These are phyloP conservation scores for Kalaharituber pfeilii DNA, from an alignment of 2,329 filamentous ascomycete species.

Conservation along the genomic window DNA sequence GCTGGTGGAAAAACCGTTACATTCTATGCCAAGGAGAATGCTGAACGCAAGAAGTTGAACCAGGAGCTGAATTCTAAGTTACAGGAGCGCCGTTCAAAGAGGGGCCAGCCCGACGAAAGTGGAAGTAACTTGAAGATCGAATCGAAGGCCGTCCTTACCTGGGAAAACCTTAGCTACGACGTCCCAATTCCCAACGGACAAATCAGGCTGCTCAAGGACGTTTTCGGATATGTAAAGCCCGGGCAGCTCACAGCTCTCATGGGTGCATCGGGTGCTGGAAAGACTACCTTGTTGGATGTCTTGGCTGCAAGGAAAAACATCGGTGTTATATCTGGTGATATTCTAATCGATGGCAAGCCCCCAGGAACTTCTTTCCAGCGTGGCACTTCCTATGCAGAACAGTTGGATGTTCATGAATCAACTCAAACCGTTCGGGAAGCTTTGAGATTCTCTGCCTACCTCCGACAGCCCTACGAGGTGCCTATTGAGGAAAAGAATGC, in stretches of 20 bases:
- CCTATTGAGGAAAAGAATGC: slow-evolving; percentile 43
- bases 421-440: slow-evolving; percentile 48
- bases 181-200: slow-evolving; percentile 42
- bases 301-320: slow-evolving; percentile 48
- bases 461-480: slow-evolving; percentile 43
- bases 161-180: slow-evolving; percentile 69
- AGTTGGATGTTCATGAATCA: slow-evolving; percentile 46
- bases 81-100: slow-evolving; percentile 6
- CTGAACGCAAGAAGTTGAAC: slow-evolving; percentile 50
- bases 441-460: slow-evolving; percentile 46
- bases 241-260: slow-evolving; percentile 64
- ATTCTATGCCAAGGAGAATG: slow-evolving; percentile 54
- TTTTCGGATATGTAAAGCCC: slow-evolving; percentile 57
- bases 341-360: slow-evolving; percentile 42
- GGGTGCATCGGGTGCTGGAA: slow-evolving; percentile 72
- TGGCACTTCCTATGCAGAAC: slow-evolving; percentile 47
- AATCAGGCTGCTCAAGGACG: slow-evolving; percentile 40
- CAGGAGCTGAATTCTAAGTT: slow-evolving; percentile 35
- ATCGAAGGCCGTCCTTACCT: slow-evolving; percentile 57
- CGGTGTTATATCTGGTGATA: slow-evolving; percentile 45
- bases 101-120: not conserved
- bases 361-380: slow-evolving; percentile 45
- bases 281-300: slow-evolving; percentile 70
- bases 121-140: slow-evolving; percentile 37
- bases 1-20: slow-evolving; percentile 61